Percentiles rank a stretch among this genome's conserved stretches.
Conservation (phyloP, 164 flowering plant genomes). For the Liriodendron chinense region DNA sequence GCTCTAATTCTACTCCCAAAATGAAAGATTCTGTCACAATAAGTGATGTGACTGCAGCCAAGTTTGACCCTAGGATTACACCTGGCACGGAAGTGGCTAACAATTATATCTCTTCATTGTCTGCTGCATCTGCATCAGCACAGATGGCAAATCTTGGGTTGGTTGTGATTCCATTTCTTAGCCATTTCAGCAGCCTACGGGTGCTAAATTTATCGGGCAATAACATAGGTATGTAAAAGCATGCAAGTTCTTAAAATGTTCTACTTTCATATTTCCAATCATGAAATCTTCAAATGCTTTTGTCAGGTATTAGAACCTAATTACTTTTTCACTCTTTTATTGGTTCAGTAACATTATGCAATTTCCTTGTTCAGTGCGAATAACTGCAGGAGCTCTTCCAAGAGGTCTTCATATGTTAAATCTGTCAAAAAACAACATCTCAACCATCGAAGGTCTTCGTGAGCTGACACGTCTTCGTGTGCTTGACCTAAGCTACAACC, state of each 20-base stretch:
- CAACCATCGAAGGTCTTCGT: slow-evolving; percentile 87
- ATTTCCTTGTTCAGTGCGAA: slow-evolving; percentile 50
- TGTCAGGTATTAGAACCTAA: neutral
- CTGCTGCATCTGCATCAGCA: slow-evolving; percentile 60
- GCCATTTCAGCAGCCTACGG: slow-evolving; percentile 67
- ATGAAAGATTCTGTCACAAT: slow-evolving; percentile 21
- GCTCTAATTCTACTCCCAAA: slow-evolving; percentile 23
- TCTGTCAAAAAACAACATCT: slow-evolving; percentile 75
- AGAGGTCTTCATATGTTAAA: slow-evolving; percentile 87
- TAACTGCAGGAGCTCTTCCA: slow-evolving; percentile 93
- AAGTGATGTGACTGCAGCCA: slow-evolving; percentile 29
- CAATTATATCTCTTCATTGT: slow-evolving; percentile 68
- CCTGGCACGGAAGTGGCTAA: slow-evolving; percentile 79
- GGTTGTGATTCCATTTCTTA: slow-evolving; percentile 76
- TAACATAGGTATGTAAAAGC: slow-evolving; percentile 50
- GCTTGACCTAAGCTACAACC: slow-evolving; percentile 88
- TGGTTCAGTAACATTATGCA: slow-evolving; percentile 7
- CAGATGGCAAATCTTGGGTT: slow-evolving; percentile 87
- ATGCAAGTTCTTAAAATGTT: neutral
- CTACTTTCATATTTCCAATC: neutral
- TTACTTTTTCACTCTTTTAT: neutral
- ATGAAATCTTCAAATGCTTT: neutral
- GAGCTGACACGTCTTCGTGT: slow-evolving; percentile 86
- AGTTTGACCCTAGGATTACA: slow-evolving; percentile 40
- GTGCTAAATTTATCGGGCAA: slow-evolving; percentile 88